phyloP scores from a whole-genome alignment of 2,329 filamentous ascomycete species.

The Pseudofabraea citricarpa region DNA sequence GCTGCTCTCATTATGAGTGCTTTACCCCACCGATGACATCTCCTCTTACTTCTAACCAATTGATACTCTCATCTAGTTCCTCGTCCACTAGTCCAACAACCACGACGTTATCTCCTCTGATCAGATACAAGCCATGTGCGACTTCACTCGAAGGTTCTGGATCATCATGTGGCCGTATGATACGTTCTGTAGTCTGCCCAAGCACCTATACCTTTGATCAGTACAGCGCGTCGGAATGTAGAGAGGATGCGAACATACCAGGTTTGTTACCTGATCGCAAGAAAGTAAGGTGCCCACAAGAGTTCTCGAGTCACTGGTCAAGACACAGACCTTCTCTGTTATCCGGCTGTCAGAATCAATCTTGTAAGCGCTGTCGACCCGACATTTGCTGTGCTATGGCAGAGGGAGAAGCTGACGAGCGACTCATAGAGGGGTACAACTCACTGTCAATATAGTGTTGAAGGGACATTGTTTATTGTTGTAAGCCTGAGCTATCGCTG shows the following conservation, averaged over 20 bases:
- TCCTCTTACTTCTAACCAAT: constrained; percentile 88
- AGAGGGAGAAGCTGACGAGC: neutral
- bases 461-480: constrained; percentile 45
- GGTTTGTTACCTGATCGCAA: constrained; percentile 87
- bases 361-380: constrained; percentile 25
- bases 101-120: constrained; percentile 92
- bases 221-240: neutral
- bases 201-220: constrained; percentile 54
- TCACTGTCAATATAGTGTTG: constrained; percentile 48
- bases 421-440: constrained; percentile 15
- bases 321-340: constrained; percentile 82
- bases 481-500: constrained; percentile 16
- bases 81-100: constrained; percentile 88
- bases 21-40: constrained; percentile 80
- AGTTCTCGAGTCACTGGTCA: constrained; percentile 89
- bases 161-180: constrained; percentile 83
- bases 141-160: constrained; percentile 75
- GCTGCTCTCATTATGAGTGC: constrained; percentile 58
- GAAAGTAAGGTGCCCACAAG: constrained; percentile 77
- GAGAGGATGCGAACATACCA: constrained; percentile 42
- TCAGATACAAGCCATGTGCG: constrained; percentile 82
- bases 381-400: too few species aligned
- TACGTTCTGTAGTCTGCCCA: constrained; percentile 76
- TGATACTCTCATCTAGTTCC: constrained; percentile 80
- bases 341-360: constrained; percentile 28